Evolutionary conservation across 2,329 filamentous ascomycete genomes (phyloP).

Genomic region (Diaporthe australafricana): DNA sequence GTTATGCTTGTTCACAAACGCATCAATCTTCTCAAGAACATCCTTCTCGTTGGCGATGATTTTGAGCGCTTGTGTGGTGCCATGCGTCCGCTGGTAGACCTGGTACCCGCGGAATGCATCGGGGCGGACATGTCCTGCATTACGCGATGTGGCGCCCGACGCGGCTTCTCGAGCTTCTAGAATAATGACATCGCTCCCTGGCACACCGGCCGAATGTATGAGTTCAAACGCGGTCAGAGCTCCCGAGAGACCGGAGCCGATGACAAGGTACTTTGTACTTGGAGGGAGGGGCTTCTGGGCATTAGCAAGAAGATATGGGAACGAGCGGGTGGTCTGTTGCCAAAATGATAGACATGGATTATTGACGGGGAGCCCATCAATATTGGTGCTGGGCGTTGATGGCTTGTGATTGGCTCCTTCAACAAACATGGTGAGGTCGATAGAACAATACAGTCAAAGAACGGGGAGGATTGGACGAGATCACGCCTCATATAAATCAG

Average conservation of each 20-base stretch:
- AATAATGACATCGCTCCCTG: slow-evolving; percentile 50
- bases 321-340: slow-evolving; percentile 58
- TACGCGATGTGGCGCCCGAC: slow-evolving; percentile 56
- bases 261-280: slow-evolving; percentile 50
- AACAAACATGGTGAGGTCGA: background rate
- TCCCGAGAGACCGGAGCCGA: slow-evolving; percentile 57
- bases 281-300: slow-evolving; percentile 44
- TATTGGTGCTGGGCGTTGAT: background rate
- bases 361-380: slow-evolving; percentile 32
- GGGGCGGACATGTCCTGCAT: slow-evolving; percentile 57
- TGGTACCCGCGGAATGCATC: slow-evolving; percentile 61
- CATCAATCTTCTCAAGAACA: slow-evolving; percentile 51
- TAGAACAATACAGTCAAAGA: background rate
- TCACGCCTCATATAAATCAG: background rate
- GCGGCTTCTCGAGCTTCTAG: slow-evolving; percentile 58
- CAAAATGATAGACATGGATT: slow-evolving; percentile 46
- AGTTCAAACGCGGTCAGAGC: slow-evolving; percentile 54
- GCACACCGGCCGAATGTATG: slow-evolving; percentile 48
- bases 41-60: slow-evolving; percentile 57
- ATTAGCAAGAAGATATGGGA: slow-evolving; percentile 54
- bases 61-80: slow-evolving; percentile 56
- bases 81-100: slow-evolving; percentile 55
- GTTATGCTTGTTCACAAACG: slow-evolving; percentile 54
- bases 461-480: background rate
- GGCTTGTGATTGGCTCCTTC: background rate